Conservation (phyloP, 1,284 basidiomycete species). For the Naganishia sp. region DNA sequence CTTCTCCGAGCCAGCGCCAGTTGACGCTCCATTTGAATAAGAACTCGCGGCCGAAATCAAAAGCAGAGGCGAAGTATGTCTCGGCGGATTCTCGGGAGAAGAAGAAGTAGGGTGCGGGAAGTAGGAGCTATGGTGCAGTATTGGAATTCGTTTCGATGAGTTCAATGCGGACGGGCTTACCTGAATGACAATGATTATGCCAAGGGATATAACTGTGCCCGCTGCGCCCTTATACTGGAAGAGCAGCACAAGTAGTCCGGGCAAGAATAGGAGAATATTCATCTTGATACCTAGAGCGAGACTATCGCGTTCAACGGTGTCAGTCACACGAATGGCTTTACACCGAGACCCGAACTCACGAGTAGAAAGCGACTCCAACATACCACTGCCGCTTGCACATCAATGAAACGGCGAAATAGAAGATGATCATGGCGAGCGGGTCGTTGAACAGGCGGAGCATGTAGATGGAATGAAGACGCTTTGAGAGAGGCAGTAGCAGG, state of each 20-base stretch:
- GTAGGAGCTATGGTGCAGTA: constrained; percentile 58
- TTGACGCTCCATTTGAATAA: constrained; percentile 98
- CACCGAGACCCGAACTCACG: constrained; percentile 58
- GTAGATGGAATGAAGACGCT: constrained; percentile 91
- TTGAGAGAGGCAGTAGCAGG: constrained; percentile 78
- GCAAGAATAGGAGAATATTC: constrained; percentile 90
- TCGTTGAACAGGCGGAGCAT: constrained; percentile 94
- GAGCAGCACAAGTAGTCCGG: constrained; percentile 76
- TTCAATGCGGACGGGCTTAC: constrained; percentile 36
- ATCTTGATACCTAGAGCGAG: constrained; percentile 91
- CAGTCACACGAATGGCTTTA: no score
- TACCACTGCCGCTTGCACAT: constrained; percentile 64
- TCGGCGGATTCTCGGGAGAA: constrained; percentile 42
- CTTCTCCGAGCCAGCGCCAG: constrained; percentile 83
- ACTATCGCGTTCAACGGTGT: constrained; percentile 55
- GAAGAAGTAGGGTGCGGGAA: constrained; percentile 73
- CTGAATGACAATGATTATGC: constrained; percentile 59
- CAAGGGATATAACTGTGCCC: constrained; percentile 60
- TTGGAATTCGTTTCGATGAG: not conserved
- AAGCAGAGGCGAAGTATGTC: constrained; percentile 76
- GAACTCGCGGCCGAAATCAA: constrained; percentile 86
- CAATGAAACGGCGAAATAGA: constrained; percentile 55
- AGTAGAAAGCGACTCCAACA: constrained; percentile 68
- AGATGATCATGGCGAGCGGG: constrained; percentile 72
- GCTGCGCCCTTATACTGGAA: constrained; percentile 71